Base-by-base conservation (phyloP, 208 protist genomes). In the Wallacemonas sp. region DNA sequence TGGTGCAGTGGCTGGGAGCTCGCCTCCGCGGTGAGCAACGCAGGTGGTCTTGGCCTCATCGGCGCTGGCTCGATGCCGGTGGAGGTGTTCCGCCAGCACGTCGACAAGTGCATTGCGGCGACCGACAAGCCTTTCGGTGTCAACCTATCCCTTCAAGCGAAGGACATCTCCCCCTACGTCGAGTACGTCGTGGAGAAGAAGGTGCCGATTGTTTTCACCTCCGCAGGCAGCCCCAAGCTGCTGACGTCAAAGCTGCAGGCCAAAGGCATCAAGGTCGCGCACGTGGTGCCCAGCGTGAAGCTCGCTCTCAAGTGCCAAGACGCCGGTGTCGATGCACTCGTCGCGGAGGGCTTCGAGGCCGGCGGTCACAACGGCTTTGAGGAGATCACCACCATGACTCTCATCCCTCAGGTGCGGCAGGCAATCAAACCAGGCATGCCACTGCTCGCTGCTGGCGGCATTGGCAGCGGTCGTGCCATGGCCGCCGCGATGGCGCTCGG, bases 171-270 rank as follows among this genome's bases (percentile, higher is more conserved):
- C 19, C 54, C 53, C 30, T 81, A 80, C 68, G 82, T 89, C 30
- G 54, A 83, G 10, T 75, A 73, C 62, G 58, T 95, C 45, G 73
- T 95, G n/a, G 85, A 93, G 41, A 76, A 95, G 67, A 88, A 88
- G 44, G 74, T 95, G 13, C 81, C 86, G 4, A 68, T 95, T 45
- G 89, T 95, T 32, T 92, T 92, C 71, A 95, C 89, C n/a, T 89
- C 85, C 32, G 89, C 87, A 0, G 88, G 85, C 9, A 92, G 82
- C 73, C 87, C 89, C 6, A 83, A 85, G 63, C 26, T 84, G 54
- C 88, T 63, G 62, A 91, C 91, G 38, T 60, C 82, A 68, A 77
- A 75, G 61, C 70, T 95, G 41, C 81, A 93, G 58, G 59, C 81
- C 32, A 58, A 79, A 33, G 85, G 83, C 63, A 82, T 86, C 59